These are phyloP conservation scores for Brettanomyces sp. DNA, from an alignment of 805 yeast genomes.

Conservation along the genomic window DNA sequence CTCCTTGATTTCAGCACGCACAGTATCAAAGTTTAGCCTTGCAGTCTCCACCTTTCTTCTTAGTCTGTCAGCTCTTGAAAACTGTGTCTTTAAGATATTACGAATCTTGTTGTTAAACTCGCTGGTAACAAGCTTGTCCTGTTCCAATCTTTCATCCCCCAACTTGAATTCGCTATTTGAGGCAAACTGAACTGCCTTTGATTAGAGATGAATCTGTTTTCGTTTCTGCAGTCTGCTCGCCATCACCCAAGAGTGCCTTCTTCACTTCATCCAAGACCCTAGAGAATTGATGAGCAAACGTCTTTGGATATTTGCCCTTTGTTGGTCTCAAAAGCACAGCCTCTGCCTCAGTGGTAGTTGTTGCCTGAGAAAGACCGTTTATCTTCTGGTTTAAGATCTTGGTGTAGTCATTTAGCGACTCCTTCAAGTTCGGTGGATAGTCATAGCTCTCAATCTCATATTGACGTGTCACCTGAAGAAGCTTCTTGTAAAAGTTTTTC, in stretches of 20 bases:
- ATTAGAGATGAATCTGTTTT: conserved; percentile 8
- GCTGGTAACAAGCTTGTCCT: conserved; percentile 52
- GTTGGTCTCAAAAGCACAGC: conserved; percentile 33
- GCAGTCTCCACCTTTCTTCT: conserved; percentile 64
- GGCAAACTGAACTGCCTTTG: conserved; percentile 42
- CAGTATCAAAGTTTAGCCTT: conserved; percentile 59
- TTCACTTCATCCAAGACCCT: conserved; percentile 45
- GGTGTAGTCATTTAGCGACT: conserved; percentile 54
- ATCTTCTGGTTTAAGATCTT: conserved; percentile 47
- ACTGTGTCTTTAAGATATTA: conserved; percentile 43
- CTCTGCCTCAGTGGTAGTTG: conserved; percentile 60
- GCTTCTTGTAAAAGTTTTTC: conserved; percentile 46
- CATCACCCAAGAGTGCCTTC: conserved; percentile 31
- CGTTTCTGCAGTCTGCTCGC: conserved; percentile 2
- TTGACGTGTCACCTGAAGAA: conserved; percentile 45
- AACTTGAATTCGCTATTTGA: conserved; percentile 51
- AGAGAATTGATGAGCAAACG: conserved; percentile 63
- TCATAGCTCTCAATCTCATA: conserved; percentile 72
- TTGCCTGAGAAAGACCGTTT: conserved; percentile 51
- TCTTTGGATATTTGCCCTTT: conserved; percentile 44
- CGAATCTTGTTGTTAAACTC: conserved; percentile 53
- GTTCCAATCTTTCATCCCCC: conserved; percentile 60
- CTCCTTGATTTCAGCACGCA: conserved; percentile 47
- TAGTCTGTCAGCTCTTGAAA: conserved; percentile 48
- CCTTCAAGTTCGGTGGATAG: conserved; percentile 72